Evolutionary conservation across 2,329 filamentous ascomycete genomes (phyloP).

Genomic region (Colletotrichum spinosum): DNA sequence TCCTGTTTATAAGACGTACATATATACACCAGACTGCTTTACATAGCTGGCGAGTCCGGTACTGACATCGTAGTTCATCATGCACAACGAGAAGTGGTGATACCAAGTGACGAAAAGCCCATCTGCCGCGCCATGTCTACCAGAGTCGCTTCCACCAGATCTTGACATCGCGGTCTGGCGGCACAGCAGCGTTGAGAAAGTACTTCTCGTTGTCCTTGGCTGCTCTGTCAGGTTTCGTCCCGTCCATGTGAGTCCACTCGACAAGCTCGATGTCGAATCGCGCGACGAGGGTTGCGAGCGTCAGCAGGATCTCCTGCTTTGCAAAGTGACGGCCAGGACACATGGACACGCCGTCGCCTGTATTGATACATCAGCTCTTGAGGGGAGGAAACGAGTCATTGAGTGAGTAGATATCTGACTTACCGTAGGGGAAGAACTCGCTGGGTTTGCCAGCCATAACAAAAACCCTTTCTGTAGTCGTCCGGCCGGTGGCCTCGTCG

Average conservation of each 20-base stretch:
- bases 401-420: too few relatives aligned
- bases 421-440: too few relatives aligned
- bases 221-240: conserved; percentile 10
- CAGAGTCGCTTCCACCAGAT: conserved; percentile 27
- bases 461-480: too few relatives aligned
- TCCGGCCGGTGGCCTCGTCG: too few relatives aligned
- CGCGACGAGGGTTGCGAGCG: too few relatives aligned
- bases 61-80: not conserved
- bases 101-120: not conserved
- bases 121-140: not conserved
- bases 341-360: too few relatives aligned
- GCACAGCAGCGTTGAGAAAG: conserved; percentile 32
- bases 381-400: too few relatives aligned
- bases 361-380: too few relatives aligned
- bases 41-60: not conserved
- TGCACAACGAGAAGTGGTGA: not conserved
- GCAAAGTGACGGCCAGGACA: too few relatives aligned
- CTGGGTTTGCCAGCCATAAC: too few relatives aligned
- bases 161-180: conserved; percentile 33
- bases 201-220: conserved; percentile 29
- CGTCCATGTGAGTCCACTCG: conserved; percentile 32
- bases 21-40: not conserved
- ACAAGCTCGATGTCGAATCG: conserved; percentile 39
- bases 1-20: not conserved
- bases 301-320: too few relatives aligned